Base-by-base conservation (phyloP, 768 basidiomycete genomes). In the Kwoniella dendrophila region DNA sequence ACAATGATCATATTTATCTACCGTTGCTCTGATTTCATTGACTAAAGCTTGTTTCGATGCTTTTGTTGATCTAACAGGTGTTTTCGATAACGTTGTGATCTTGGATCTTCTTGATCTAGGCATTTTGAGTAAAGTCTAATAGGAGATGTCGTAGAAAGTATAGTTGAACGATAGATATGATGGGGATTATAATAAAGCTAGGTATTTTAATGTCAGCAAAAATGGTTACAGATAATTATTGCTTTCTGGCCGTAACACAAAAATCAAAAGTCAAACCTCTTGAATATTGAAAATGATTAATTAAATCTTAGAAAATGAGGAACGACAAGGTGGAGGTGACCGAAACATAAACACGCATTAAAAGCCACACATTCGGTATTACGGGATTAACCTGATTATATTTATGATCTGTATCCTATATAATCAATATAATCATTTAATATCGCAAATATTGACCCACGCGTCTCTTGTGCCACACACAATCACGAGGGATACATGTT, bases 61-160 rank as follows among this genome's bases (percentile, higher is more conserved):
- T 78, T 85, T 89, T 26, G 89, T 92, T 7, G 69, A 69, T 84
- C 96, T 94, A 80, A 95, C 93, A 10, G 86, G 82, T 75, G 95
- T 93, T 82, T 97, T 92, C 44, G 96, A 93, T 74, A 99, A 83
- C 27, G 94, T 89, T 33, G 97, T 91, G 76, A 95, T 76, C 82
- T 96, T 92, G 64, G 88, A 82, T 69, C 92, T 87, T 82, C 87
- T 96, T 75, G 93, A 94, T 79, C 84, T 86, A 64, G 92, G 90
- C 92, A 96, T 96, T 40, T 41, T 72, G 74, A 43, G 22, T 56
- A 32, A 16, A 30, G 36, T 22, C 41, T 40, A 43, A 45, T 14
- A 50, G 12, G 8, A 24, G 24, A 40, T 49, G 38, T 27, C 14
- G 61, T 18, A 33, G 4, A 18, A 20, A 8, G 34, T 36, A 16